Evolutionary conservation across 2,329 filamentous ascomycete genomes (phyloP), one percentile per base, ranked within the genome.

Genomic region (Lecanicillium sp.): DNA sequence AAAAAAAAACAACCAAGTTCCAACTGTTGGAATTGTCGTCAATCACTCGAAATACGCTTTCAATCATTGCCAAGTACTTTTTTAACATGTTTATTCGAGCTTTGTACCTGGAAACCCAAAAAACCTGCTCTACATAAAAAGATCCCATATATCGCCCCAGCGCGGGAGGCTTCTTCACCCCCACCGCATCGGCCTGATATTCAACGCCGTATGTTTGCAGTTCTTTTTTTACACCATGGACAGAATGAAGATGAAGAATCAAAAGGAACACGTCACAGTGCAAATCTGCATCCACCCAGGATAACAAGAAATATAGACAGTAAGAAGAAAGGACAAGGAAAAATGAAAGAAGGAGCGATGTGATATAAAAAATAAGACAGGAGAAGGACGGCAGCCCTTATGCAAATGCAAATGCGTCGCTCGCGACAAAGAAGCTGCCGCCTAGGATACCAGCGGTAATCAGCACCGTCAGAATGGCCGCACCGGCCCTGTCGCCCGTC

Each of bases 391-490:
- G n/a, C 6, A 12, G n/a, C n/a, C n/a, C n/a, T 29, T 30, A 45
- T 38, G 43, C 33, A 41, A 35, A 48, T 29, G 44, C 40, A 23
- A 48, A 23, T 5, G 38, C 32, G 23, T 69, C 63, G 26, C 67
- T 65, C 49, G 74, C 60, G 24, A 78, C 62, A 55, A 78, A 79
- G 20, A 70, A 60, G 24, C 69, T 67, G n/a, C 74, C 73, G 12
- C 68, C 73, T 3, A 80, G 38, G 23, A 79, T 60, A 48, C 74
- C 71, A 10, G 73, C 62, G 27, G 71, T 58, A 15, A 81, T 56
- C 0, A 76, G 63, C 7, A 72, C 66, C 20, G 79, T 83, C 51
- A 78, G 37, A 51, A 83, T 74, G 11, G 74, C 77, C 1, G 78
- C 79, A 0, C 74, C 79, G 1, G 75, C 76, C 55, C 66, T 68